These are phyloP conservation scores for Caryopteris hybrid DNA, from an alignment of 305 asterid genomes.

Conservation along the genomic window DNA sequence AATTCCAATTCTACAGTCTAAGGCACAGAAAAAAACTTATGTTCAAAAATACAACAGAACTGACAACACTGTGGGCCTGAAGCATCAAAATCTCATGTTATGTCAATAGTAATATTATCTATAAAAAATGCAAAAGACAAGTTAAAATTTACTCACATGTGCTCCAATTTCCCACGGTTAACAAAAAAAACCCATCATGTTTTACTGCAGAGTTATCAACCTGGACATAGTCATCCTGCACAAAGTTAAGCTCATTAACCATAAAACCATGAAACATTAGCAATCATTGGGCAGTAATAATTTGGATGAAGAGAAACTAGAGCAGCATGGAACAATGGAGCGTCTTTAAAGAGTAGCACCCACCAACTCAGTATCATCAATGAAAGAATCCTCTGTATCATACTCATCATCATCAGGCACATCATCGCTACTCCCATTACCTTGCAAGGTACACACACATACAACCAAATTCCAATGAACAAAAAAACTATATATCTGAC, in stretches of 20 bases:
- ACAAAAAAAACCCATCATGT: slow-evolving; percentile 89
- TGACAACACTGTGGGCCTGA: neutral
- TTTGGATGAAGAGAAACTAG: neutral
- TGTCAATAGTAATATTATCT: neutral
- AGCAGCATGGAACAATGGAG: neutral
- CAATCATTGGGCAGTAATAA: neutral
- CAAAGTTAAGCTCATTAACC: slow-evolving; percentile 5
- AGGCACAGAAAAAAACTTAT: slow-evolving; percentile 1
- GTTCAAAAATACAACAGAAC: neutral
- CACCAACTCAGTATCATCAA: slow-evolving; percentile 87
- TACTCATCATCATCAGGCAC: slow-evolving; percentile 90
- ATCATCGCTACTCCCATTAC: slow-evolving; percentile 70
- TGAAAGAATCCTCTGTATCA: slow-evolving; percentile 88
- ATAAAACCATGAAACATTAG: neutral
- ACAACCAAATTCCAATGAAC: neutral
- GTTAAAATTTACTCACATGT: slow-evolving; percentile 49
- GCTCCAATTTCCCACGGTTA: slow-evolving; percentile 85
- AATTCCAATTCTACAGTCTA: neutral
- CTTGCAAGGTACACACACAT: slow-evolving; percentile 41
- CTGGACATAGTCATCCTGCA: slow-evolving; percentile 90
- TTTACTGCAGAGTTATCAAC: slow-evolving; percentile 77
- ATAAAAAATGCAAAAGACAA: slow-evolving; percentile 9
- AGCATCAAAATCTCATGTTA: neutral
- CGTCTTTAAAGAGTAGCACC: slow-evolving; percentile 21
- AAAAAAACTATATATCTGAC: neutral